A percentile compares a stretch with the other conserved stretches of the same genome.
These are phyloP conservation scores for Ustilago vetiveriae DNA, from an alignment of 1,284 basidiomycete genomes.

Conservation along the genomic window DNA sequence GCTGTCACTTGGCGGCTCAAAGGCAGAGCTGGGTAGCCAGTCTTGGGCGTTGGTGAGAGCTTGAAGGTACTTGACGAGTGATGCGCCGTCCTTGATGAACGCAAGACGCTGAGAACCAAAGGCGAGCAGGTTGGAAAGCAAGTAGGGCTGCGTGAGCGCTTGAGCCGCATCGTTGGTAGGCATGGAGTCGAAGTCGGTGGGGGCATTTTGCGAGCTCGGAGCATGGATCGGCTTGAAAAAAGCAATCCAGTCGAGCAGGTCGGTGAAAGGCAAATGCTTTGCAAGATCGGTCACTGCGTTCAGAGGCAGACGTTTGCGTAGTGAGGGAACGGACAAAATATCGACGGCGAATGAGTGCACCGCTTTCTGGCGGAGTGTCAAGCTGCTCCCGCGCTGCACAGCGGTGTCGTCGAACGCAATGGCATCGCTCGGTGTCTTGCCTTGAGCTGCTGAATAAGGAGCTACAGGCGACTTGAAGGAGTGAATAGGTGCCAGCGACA, in stretches of 20 bases:
- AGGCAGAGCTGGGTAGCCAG: constrained; percentile 27
- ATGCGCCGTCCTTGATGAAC: constrained; percentile 41
- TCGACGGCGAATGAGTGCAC: constrained; percentile 34
- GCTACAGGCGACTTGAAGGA: constrained; percentile 14
- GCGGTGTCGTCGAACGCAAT: constrained; percentile 19
- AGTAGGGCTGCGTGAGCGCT: constrained; percentile 32
- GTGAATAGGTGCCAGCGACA: constrained; percentile 33
- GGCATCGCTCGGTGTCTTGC: neutral
- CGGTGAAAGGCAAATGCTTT: constrained; percentile 48
- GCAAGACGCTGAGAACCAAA: constrained; percentile 50
- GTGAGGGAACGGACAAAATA: constrained; percentile 45
- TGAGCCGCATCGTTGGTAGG: constrained; percentile 11
- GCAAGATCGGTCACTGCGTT: constrained; percentile 48
- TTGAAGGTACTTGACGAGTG: constrained; percentile 46
- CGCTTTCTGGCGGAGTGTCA: constrained; percentile 9
- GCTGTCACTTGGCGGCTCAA: constrained; percentile 9
- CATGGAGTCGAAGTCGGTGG: neutral
- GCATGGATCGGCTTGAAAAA: constrained; percentile 9
- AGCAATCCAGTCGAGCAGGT: constrained; percentile 42
- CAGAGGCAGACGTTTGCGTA: constrained; percentile 49
- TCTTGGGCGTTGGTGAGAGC: constrained; percentile 58
- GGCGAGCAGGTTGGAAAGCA: constrained; percentile 55
- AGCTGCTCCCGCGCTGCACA: neutral
- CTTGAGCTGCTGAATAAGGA: neutral
- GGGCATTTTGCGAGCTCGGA: neutral